Evolutionary conservation across 129 eudicot species (phyloP).

Genomic region (Dittrichia graveolens): DNA sequence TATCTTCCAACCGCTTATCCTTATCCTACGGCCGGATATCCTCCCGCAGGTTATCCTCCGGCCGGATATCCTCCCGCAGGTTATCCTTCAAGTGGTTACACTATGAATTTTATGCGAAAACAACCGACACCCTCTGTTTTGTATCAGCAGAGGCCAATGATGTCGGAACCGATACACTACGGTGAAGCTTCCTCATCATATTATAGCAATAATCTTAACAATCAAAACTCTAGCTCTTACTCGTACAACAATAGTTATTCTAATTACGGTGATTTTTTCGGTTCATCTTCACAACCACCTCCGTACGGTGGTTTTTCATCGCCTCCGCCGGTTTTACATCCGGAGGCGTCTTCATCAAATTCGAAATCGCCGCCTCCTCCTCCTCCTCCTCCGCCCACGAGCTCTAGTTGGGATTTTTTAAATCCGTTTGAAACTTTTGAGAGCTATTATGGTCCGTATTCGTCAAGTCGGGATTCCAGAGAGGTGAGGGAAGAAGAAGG

Average conservation of each 20-base stretch:
- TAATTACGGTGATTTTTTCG: slow-evolving; percentile 55
- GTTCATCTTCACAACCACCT: slow-evolving; percentile 28
- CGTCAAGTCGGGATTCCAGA: slow-evolving; percentile 72
- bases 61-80: slow-evolving; percentile 20
- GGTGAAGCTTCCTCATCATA: slow-evolving; percentile 49
- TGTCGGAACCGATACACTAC: slow-evolving; percentile 46
- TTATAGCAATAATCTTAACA: slow-evolving; percentile 8
- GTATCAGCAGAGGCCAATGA: slow-evolving; percentile 69
- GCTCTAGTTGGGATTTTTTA: slow-evolving; percentile 78
- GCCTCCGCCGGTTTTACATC: not conserved
- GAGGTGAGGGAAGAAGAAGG: slow-evolving; percentile 94
- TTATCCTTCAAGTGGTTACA: slow-evolving; percentile 31
- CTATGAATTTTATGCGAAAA: slow-evolving; percentile 65
- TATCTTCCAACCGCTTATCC: slow-evolving; percentile 20
- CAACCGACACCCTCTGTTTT: slow-evolving; percentile 63
- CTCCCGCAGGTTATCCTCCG: slow-evolving; percentile 25
- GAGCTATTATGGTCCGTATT: slow-evolving; percentile 57
- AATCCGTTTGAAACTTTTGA: slow-evolving; percentile 76
- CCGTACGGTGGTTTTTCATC: slow-evolving; percentile 21
- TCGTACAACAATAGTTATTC: slow-evolving; percentile 26
- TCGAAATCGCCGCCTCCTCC: slow-evolving; percentile 75
- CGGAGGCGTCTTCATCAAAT: slow-evolving; percentile 35
- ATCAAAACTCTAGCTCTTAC: slow-evolving; percentile 36
- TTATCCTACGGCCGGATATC: slow-evolving; percentile 17
- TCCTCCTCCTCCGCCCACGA: slow-evolving; percentile 71